These are phyloP conservation scores for Linaria vulgaris DNA, from an alignment of 257 asterid species.

Conservation along the genomic window DNA sequence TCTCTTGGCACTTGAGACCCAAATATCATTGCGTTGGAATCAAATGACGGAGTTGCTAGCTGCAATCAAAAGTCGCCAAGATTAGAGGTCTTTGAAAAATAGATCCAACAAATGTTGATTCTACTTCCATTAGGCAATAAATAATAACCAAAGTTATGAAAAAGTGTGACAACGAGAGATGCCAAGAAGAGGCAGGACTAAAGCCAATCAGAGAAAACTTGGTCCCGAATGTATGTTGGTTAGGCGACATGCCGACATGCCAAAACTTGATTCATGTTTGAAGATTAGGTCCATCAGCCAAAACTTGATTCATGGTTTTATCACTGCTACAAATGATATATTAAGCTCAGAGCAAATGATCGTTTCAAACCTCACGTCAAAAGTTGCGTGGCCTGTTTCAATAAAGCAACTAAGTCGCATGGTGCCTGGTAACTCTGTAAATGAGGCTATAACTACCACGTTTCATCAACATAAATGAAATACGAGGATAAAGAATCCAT, in stretches of 20 bases:
- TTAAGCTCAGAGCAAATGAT: not conserved
- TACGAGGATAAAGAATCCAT: too few relatives aligned
- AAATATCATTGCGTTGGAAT: conserved; percentile 58
- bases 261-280: conserved; percentile 14
- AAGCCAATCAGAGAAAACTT: not conserved
- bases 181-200: conserved; percentile 17
- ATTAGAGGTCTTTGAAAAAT: too few relatives aligned
- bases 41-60: conserved; percentile 52
- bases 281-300: not conserved
- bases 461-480: too few relatives aligned
- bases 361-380: too few relatives aligned
- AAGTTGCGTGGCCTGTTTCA: too few relatives aligned
- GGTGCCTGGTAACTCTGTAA: too few relatives aligned
- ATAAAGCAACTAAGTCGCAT: too few relatives aligned
- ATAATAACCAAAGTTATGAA: not conserved
- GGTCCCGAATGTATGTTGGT: conserved; percentile 15
- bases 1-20: conserved; percentile 63
- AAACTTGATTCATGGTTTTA: too few relatives aligned
- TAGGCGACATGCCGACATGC: not conserved
- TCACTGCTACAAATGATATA: not conserved
- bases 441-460: too few relatives aligned
- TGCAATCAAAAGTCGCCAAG: conserved; percentile 28
- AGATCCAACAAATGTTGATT: too few relatives aligned
- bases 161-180: conserved; percentile 7
- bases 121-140: not conserved